Percentiles rank a stretch among this genome's conserved stretches.
Evolutionary conservation across 495 filamentous ascomycete genomes (phyloP).

Genomic region (Trichoderma reesei): DNA sequence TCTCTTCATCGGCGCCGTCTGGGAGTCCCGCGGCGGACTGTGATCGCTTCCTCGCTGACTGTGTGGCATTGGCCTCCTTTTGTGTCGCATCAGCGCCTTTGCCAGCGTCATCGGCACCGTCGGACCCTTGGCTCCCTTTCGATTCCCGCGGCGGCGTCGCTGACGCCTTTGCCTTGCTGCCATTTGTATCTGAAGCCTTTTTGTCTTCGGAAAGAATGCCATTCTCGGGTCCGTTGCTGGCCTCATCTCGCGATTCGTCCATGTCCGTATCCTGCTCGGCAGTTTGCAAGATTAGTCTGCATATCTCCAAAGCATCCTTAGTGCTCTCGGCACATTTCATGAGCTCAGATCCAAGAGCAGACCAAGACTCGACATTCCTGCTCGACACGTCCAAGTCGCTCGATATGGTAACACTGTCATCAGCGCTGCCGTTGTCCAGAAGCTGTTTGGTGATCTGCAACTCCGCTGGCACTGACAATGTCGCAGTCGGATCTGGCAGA

Average conservation of each 20-base stretch:
- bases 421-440: neutral
- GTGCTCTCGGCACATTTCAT: slow-evolving; percentile 2
- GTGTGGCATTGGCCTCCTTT: neutral
- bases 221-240: slow-evolving; percentile 1
- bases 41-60: slow-evolving; percentile 33
- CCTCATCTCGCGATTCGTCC: slow-evolving; percentile 17
- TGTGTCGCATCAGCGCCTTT: neutral
- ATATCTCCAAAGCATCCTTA: slow-evolving; percentile 10
- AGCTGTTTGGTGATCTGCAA: slow-evolving; percentile 1
- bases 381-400: slow-evolving; percentile 32
- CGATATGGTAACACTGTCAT: slow-evolving; percentile 36
- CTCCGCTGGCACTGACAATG: slow-evolving; percentile 19
- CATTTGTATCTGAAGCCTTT: neutral
- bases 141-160: neutral
- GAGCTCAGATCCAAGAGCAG: slow-evolving; percentile 8
- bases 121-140: slow-evolving; percentile 7
- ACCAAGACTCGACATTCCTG: neutral
- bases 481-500: slow-evolving; percentile 47
- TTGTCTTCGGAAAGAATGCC: neutral
- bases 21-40: slow-evolving; percentile 51
- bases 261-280: slow-evolving; percentile 11
- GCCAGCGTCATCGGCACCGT: slow-evolving; percentile 6
- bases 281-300: slow-evolving; percentile 1
- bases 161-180: neutral
- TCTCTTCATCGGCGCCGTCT: slow-evolving; percentile 43